Base-by-base conservation (phyloP, 164 flowering plant species). In the Vitis vinifera region DNA sequence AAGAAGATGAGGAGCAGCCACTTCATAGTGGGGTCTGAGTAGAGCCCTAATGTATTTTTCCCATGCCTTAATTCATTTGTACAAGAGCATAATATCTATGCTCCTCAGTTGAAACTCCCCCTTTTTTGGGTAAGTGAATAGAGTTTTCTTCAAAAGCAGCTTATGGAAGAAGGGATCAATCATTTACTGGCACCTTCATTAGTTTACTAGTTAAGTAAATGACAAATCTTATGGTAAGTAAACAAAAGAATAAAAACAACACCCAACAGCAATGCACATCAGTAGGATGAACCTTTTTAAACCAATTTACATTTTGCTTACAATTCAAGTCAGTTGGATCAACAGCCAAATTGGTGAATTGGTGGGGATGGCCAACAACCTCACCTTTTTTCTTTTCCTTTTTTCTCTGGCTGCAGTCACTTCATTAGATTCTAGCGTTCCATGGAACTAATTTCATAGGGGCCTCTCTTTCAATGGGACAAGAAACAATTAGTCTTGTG, bases 41-140 rank as follows among this genome's bases (percentile, higher is more conserved):
- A 19, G 13, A 17, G 50, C 51, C 23, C 29, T 30, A 9, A n/a
- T 23, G 1, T 50, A 1, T 19, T 49, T 9, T n/a, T 12, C n/a
- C 37, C 9, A 50, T 53, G 15, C 10, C 56, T 11, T 37, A 2
- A 37, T 23, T 10, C 47, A 61, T 61, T 61, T 61, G 64, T 61
- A 6, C 8, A 1, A 27, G 48, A 59, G 66, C 70, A 75, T 65
- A 53, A 61, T 9, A 16, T 69, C 63, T 49, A 55, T 70, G 70
- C 70, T 59, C 55, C 15, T 51, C 16, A 61, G 55, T 66, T n/a
- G 23, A 23, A 50, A 17, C 44, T 16, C 8, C 51, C 30, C 50
- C 64, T 37, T 37, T 14, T 37, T 61, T n/a, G 4, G 64, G 64
- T 48, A 61, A 44, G 19, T 61, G 64, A 51, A 56, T 13, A 6